These are phyloP conservation scores for Candida pseudofarinosa DNA, from an alignment of 805 yeast genomes.

Conservation along the genomic window DNA sequence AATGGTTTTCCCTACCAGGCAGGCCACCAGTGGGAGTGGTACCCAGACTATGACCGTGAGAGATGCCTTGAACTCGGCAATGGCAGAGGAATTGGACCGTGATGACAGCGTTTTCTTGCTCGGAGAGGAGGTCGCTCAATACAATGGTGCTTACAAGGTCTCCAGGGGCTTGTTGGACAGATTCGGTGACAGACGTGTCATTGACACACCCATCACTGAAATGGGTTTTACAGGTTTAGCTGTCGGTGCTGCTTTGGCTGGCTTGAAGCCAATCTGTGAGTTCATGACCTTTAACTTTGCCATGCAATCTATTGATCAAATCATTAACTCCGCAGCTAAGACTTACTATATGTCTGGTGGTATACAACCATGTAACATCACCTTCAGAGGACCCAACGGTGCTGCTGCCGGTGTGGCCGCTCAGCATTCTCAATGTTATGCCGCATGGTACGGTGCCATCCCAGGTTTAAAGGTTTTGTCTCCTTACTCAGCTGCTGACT, in stretches of 20 bases:
- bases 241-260: conserved; percentile 95
- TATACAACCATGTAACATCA: conserved; percentile 92
- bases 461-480: conserved; percentile 97
- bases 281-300: conserved; percentile 99
- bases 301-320: conserved; percentile 99
- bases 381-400: conserved; percentile 99
- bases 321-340: conserved; percentile 97
- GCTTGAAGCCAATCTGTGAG: conserved; percentile 94
- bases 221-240: conserved; percentile 97
- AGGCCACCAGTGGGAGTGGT: conserved; percentile 48
- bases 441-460: conserved; percentile 97
- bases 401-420: conserved; percentile 99
- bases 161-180: conserved; percentile 93
- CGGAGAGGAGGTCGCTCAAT: conserved; percentile 99
- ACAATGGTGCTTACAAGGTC: conserved; percentile 98
- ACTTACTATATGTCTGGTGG: conserved; percentile 99
- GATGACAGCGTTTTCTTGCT: conserved; percentile 91
- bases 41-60: conserved; percentile 78
- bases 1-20: conserved; percentile 31
- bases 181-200: conserved; percentile 88
- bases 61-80: conserved; percentile 92
- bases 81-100: conserved; percentile 96
- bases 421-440: conserved; percentile 96
- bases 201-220: conserved; percentile 98
- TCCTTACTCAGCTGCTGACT: conserved; percentile 94